Evolutionary conservation across 2,329 filamentous ascomycete genomes (phyloP), one percentile per base, ranked within the genome.

Genomic region (Pezicula rhizophila): DNA sequence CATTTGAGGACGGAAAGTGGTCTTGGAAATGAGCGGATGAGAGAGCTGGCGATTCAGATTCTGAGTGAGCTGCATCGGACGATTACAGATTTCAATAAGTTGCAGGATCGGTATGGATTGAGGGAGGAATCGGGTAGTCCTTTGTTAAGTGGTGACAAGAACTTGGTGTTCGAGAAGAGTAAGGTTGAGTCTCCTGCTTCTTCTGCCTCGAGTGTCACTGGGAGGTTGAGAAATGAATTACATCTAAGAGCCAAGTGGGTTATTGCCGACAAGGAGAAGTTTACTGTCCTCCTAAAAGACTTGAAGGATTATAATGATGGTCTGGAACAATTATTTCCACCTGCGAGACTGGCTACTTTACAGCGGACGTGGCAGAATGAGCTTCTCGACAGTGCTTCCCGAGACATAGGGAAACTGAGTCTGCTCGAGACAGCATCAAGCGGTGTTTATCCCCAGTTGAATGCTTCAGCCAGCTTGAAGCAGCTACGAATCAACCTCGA

Each of bases 241-340:
- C 50, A 57, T 41, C 51, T 70, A 48, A 62, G 66, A 37, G 67
- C 68, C 0, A 71, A 66, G 53, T 73, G 70, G 71, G 70, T 73
- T 39, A 72, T 74, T 58, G 65, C 56, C 65, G 71, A 73, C 58
- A 73, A 72, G 59, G 70, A 72, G 38, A 73, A 74, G 54, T 74
- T 74, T 40, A 64, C 58, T 20, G 61, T 58, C 10, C 57, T 74
- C 2, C 55, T 74, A 3, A 59, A 55, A 20, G 69, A 74, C 52
- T 56, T 73, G 41, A 68, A 70, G 67, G 71, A 73, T 58, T 73
- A 70, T 59, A 75, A 74, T 57, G 69, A 75, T 58, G 70, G 72
- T 37, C 62, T 75, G 11, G 71, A 74, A 51, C 68, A 70, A 42
- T 64, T 74, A 42, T 74, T 74, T 59, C 72, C 71, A 12, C 62